These are phyloP conservation scores for Ambrosia artemisiifolia DNA, from an alignment of 129 eudicot genomes.

Conservation along the genomic window DNA sequence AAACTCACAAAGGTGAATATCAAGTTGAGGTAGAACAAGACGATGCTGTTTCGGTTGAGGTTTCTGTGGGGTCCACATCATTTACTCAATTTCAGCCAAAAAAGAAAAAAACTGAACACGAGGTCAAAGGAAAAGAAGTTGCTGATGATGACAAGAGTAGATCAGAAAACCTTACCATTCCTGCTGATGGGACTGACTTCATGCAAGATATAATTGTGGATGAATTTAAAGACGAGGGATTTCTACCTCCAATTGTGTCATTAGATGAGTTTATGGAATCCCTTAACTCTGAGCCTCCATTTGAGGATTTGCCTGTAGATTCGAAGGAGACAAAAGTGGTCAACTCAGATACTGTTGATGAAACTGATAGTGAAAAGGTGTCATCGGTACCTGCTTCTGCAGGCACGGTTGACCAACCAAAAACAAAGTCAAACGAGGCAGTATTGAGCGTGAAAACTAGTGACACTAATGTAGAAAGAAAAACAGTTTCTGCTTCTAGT, in stretches of 20 bases:
- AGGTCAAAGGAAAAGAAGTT: constrained; percentile 17
- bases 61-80: constrained; percentile 46
- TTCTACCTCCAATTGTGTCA: constrained; percentile 69
- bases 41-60: constrained; percentile 56
- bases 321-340: constrained; percentile 19
- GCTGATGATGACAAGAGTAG: constrained; percentile 26
- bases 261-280: constrained; percentile 90
- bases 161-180: constrained; percentile 54
- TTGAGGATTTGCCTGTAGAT: constrained; percentile 44
- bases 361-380: constrained; percentile 18
- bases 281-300: constrained; percentile 76
- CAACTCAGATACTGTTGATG: constrained; percentile 1
- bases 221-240: constrained; percentile 64
- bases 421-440: constrained; percentile 15
- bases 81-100: constrained; percentile 27
- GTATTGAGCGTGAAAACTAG: constrained; percentile 27
- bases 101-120: constrained; percentile 26
- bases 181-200: constrained; percentile 73
- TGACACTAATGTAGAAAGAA: constrained; percentile 27
- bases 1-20: constrained; percentile 87
- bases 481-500: constrained; percentile 18
- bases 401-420: constrained; percentile 23
- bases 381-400: constrained; percentile 32
- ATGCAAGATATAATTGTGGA: constrained; percentile 90
- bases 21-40: constrained; percentile 80